These are phyloP conservation scores for Rhodotorula sp. DNA, from an alignment of 1,284 basidiomycete genomes.

Conservation along the genomic window DNA sequence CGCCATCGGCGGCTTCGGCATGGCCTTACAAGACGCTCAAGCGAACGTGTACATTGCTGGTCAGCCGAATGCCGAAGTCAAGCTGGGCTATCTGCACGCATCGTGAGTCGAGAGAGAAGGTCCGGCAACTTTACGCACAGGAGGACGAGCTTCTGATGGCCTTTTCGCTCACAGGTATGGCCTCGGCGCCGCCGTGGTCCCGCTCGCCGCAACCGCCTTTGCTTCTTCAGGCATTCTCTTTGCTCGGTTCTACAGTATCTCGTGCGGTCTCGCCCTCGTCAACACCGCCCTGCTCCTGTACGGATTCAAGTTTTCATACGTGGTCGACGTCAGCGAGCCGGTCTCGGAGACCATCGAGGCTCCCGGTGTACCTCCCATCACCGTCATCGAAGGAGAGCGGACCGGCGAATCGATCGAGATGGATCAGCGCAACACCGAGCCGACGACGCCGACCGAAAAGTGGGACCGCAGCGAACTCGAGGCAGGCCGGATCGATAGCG, in stretches of 20 bases:
- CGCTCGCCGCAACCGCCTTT: conserved; percentile 38
- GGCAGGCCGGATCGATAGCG: neutral
- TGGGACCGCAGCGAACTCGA: neutral
- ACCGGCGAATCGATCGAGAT: conserved; percentile 9
- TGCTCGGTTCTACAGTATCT: conserved; percentile 34
- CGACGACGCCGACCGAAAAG: neutral
- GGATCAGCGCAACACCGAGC: neutral
- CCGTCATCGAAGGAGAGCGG: conserved; percentile 4
- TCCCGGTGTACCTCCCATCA: conserved; percentile 2
- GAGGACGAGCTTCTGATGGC: no score
- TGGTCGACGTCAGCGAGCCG: conserved; percentile 12
- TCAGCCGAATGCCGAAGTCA: conserved; percentile 22
- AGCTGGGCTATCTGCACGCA: conserved; percentile 33
- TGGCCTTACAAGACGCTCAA: conserved; percentile 32
- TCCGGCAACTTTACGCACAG: no score
- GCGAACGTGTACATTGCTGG: conserved; percentile 35
- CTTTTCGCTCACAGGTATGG: conserved; percentile 3
- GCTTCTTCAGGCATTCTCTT: conserved; percentile 28
- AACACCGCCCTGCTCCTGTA: conserved; percentile 24
- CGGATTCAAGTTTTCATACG: conserved; percentile 35
- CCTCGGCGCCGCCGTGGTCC: conserved; percentile 29
- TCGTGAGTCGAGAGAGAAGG: conserved; percentile 1
- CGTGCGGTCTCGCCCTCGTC: conserved; percentile 20
- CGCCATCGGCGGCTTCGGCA: conserved; percentile 28
- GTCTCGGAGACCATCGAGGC: neutral